phyloP scores from a whole-genome alignment of 306 rosid genomes.

The Ochetophila trinervis region DNA sequence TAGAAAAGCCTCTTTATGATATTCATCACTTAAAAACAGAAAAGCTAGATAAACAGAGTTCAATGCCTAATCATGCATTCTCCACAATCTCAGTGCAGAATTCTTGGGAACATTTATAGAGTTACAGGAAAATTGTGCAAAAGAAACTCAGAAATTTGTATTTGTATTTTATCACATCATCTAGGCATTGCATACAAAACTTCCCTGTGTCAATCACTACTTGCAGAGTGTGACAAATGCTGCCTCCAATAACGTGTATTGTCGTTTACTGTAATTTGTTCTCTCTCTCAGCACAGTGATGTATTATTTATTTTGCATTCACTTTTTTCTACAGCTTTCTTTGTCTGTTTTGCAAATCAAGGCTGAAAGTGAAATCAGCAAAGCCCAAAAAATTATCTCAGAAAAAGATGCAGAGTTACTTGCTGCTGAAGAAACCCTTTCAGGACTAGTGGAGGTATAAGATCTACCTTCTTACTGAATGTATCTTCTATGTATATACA shows the following conservation, averaged over 20 bases:
- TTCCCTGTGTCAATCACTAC: too few relatives aligned
- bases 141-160: too few relatives aligned
- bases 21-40: not conserved
- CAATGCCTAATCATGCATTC: not conserved
- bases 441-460: constrained; percentile 80
- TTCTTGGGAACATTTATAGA: too few relatives aligned
- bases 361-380: constrained; percentile 69
- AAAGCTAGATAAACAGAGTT: not conserved
- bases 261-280: too few relatives aligned
- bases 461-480: constrained; percentile 29
- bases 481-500: not conserved
- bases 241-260: too few relatives aligned
- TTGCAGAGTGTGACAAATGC: too few relatives aligned
- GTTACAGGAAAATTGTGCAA: too few relatives aligned
- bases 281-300: too few relatives aligned
- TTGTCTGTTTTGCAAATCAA: constrained; percentile 73
- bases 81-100: too few relatives aligned
- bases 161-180: too few relatives aligned
- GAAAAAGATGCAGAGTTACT: constrained; percentile 74
- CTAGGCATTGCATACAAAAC: too few relatives aligned
- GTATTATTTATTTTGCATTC: constrained; percentile 22
- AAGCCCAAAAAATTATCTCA: constrained; percentile 58
- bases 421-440: constrained; percentile 76
- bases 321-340: constrained; percentile 55
- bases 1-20: not conserved